These are phyloP conservation scores for Rhodotorula sp. DNA, from an alignment of 1,284 basidiomycete species.

Conservation along the genomic window DNA sequence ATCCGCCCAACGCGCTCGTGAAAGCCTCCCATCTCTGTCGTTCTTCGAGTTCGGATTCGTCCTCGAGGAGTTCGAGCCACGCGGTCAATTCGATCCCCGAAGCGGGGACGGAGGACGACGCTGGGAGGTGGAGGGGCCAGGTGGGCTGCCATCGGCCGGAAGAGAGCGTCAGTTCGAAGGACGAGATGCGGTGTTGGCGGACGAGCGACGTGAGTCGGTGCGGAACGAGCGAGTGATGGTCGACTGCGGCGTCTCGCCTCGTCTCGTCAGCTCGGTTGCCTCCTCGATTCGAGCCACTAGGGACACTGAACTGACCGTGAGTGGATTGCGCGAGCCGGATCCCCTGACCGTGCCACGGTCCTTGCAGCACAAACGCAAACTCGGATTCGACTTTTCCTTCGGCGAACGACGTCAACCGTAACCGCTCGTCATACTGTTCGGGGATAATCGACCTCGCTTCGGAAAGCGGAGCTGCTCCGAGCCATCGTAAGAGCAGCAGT, in stretches of 20 bases:
- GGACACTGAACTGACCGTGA: constrained; percentile 44
- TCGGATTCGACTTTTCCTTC: constrained; percentile 80
- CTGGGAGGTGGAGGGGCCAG: constrained; percentile 35
- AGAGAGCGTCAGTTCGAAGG: constrained; percentile 67
- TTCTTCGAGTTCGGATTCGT: constrained; percentile 21
- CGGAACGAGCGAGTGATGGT: constrained; percentile 82
- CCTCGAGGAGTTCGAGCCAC: constrained; percentile 60
- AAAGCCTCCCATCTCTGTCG: constrained; percentile 74
- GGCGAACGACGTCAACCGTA: constrained; percentile 69
- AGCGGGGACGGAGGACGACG: constrained; percentile 67
- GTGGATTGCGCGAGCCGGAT: constrained; percentile 59
- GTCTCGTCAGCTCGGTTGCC: too few relatives aligned
- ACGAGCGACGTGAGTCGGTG: constrained; percentile 81
- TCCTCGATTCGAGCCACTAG: too few relatives aligned
- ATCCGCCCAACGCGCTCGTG: constrained; percentile 82
- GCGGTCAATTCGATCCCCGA: constrained; percentile 87
- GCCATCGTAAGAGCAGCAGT: neutral
- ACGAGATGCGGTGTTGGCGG: constrained; percentile 75
- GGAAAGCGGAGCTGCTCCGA: neutral
- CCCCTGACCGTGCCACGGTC: constrained; percentile 48
- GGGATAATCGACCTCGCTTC: too few relatives aligned
- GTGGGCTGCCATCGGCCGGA: constrained; percentile 37
- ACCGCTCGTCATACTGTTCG: constrained; percentile 57
- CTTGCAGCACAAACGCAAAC: constrained; percentile 75
- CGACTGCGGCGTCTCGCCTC: constrained; percentile 43